Evolutionary conservation across 2,329 filamentous ascomycete species (phyloP).

Genomic region (Penicillium sp.): DNA sequence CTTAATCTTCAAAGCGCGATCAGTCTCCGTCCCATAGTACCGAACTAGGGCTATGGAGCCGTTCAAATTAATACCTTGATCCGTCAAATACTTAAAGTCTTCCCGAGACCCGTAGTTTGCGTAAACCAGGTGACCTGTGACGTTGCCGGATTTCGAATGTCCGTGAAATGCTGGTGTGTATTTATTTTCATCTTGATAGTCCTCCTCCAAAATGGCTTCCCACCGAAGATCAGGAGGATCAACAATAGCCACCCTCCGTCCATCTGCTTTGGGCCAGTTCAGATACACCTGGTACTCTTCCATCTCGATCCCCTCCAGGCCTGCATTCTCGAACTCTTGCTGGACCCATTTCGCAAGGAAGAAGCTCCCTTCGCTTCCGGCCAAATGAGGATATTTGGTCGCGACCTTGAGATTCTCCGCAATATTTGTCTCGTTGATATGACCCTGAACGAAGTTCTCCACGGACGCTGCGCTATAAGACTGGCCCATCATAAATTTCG

Average conservation of each 20-base stretch:
- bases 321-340: constrained; percentile 72
- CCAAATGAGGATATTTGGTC: constrained; percentile 85
- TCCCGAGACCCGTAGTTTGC: constrained; percentile 87
- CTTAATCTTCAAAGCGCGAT: constrained; percentile 82
- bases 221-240: constrained; percentile 71
- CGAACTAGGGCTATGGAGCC: constrained; percentile 85
- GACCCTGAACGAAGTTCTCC: constrained; percentile 72
- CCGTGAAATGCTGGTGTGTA: constrained; percentile 80
- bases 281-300: constrained; percentile 88
- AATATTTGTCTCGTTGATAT: constrained; percentile 72
- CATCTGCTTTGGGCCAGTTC: constrained; percentile 82
- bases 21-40: constrained; percentile 74
- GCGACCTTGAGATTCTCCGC: constrained; percentile 76
- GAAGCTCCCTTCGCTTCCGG: constrained; percentile 91
- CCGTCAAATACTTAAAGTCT: constrained; percentile 76
- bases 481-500: constrained; percentile 66
- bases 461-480: constrained; percentile 86
- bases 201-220: constrained; percentile 84
- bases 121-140: constrained; percentile 84
- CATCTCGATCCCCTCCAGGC: constrained; percentile 75
- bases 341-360: constrained; percentile 84
- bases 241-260: constrained; percentile 80
- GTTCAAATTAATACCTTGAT: constrained; percentile 73
- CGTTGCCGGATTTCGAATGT: constrained; percentile 83
- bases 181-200: constrained; percentile 61